Evolutionary conservation across 805 yeast species (phyloP).

Genomic region (Saccharomyces cerevisiae): DNA sequence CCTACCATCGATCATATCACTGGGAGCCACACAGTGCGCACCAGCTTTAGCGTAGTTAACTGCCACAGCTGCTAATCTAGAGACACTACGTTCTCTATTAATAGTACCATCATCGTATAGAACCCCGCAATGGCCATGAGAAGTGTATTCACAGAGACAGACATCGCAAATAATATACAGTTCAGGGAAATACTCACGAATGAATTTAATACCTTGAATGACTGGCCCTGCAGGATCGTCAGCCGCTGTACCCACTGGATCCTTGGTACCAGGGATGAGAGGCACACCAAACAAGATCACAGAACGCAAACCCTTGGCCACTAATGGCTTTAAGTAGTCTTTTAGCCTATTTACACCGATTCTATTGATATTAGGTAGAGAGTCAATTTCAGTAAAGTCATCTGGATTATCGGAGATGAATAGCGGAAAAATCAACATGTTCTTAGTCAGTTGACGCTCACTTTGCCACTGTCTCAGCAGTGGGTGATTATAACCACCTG

Average conservation of each 20-base stretch:
- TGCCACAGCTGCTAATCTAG: constrained; percentile 88
- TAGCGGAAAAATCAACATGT: constrained; percentile 87
- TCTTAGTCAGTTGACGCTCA: constrained; percentile 73
- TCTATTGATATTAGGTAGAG: constrained; percentile 83
- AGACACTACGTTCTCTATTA: constrained; percentile 64
- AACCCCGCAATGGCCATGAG: constrained; percentile 97
- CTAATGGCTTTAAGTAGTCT: constrained; percentile 60
- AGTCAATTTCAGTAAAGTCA: constrained; percentile 63
- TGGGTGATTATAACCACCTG: constrained; percentile 93
- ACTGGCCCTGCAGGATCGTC: constrained; percentile 97
- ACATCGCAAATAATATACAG: constrained; percentile 89
- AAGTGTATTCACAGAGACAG: constrained; percentile 91
- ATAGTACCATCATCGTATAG: constrained; percentile 80
- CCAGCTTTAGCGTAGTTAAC: constrained; percentile 94
- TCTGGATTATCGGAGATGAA: constrained; percentile 76
- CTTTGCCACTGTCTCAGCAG: constrained; percentile 85
- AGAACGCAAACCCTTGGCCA: constrained; percentile 72
- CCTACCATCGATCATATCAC: constrained; percentile 97
- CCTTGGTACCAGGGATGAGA: constrained; percentile 65
- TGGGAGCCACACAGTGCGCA: constrained; percentile 91
- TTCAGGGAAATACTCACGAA: constrained; percentile 63
- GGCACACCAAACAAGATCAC: constrained; percentile 94
- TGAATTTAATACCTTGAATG: constrained; percentile 61
- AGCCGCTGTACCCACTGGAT: constrained; percentile 76
- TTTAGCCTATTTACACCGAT: constrained; percentile 74